Evolutionary conservation across 805 yeast genomes (phyloP), one percentile per base, ranked within the genome.

Genomic region (Ogataea minuta): DNA sequence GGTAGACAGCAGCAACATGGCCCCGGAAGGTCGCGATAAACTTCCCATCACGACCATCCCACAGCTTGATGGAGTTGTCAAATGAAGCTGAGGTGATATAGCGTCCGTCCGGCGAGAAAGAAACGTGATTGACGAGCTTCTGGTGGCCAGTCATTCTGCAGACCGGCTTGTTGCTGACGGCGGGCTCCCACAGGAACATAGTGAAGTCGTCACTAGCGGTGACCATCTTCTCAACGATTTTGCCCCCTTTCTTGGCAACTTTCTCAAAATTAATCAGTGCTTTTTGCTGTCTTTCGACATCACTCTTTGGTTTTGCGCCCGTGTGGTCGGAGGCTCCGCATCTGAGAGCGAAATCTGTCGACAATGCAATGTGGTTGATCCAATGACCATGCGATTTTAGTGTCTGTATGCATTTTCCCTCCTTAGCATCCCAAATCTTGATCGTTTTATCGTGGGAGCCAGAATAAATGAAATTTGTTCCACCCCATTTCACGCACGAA

Each of bases 111-210:
- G 99, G 99, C 3, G 96, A 85, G 57, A 91, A 93, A 10, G 88
- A 80, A 9, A 93, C 99, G 60, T 91, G 97, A 57, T 93, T 93
- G 14, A 93, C 98, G 20, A 91, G 71, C 63, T 93, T 93, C 59
- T 93, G 99, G 63, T 93, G 99, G 19, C 99, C 99, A 2, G 96
- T 89, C 93, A 93, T 84, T 56, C 99, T 76, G 40, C 89, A 81
- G 6, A 93, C 62, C 1, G 99, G 99, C 59, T 90, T 93, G 26
- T 73, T 70, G 2, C 82, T 68, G 59, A 78, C 83, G 34, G 79
- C 63, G 13, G 97, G 98, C 54, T 90, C 95, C 99, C 99, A 93
- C 45, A 93, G 64, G 52, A 84, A 93, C 97, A 93, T 93, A 17
- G 99, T 93, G 65, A 91, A 91, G 65, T 93, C 99, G 59, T 93